Percentiles rank a stretch among this genome's conserved stretches.
Evolutionary conservation across 768 basidiomycete species (phyloP).

Genomic region (Agrocybe praecox): DNA sequence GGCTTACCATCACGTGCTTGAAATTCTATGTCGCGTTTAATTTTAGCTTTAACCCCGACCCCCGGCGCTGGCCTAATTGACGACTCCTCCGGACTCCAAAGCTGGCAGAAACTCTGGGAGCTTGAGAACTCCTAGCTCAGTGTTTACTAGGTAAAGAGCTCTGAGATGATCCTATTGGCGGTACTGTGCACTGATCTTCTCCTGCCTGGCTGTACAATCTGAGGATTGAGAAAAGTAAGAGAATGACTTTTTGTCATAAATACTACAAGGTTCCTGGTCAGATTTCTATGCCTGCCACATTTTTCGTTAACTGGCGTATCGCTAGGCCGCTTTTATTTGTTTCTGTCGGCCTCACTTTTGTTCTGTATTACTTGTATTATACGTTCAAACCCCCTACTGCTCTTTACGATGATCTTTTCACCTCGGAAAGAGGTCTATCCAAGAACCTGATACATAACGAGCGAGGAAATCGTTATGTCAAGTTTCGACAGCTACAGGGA

Average conservation of each 20-base stretch:
- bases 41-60: neutral
- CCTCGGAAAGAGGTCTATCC: conserved; percentile 31
- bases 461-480: conserved; percentile 37
- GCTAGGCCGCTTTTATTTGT: conserved; percentile 17
- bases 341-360: conserved; percentile 13
- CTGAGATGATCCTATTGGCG: no score
- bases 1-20: conserved; percentile 11
- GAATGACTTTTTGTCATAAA: no score
- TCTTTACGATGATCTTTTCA: conserved; percentile 34
- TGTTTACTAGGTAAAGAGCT: no score
- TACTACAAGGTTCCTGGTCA: no score
- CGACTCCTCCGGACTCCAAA: no score
- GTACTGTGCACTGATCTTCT: no score
- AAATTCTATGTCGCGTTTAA: neutral
- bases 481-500: conserved; percentile 47
- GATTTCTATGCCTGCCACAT: conserved; percentile 7
- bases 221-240: no score
- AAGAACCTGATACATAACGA: conserved; percentile 26
- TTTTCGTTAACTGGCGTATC: conserved; percentile 16
- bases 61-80: neutral
- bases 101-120: no score
- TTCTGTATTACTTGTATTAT: conserved; percentile 34
- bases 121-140: no score
- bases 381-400: conserved; percentile 37
- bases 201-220: no score